phyloP scores from a whole-genome alignment of 768 basidiomycete species.

The Pholiota conissans region DNA sequence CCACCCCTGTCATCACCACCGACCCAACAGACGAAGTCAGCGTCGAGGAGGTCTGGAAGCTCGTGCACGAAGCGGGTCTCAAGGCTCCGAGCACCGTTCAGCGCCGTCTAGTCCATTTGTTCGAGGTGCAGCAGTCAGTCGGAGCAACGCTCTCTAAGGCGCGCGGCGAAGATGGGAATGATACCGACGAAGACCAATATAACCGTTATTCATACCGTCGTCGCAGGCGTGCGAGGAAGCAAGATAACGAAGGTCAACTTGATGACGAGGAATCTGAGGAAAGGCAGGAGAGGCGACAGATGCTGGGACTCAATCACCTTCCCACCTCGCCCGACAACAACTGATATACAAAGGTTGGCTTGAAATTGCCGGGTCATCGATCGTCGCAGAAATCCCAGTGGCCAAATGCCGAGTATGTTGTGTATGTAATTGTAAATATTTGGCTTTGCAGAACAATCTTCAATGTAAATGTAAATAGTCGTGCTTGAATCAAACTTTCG shows the following conservation, averaged over 20 bases:
- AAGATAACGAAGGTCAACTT: slow-evolving; percentile 10
- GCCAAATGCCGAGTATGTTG: not conserved
- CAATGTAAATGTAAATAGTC: not conserved
- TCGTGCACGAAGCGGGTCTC: slow-evolving; percentile 9
- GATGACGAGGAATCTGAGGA: slow-evolving; percentile 17
- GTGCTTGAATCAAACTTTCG: not conserved
- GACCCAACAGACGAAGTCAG: not conserved
- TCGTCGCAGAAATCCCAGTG: not conserved
- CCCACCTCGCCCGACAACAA: not conserved
- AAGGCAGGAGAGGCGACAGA: slow-evolving; percentile 10
- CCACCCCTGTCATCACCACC: not conserved
- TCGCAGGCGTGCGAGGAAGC: slow-evolving; percentile 4
- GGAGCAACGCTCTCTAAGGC: slow-evolving; percentile 16
- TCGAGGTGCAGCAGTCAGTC: slow-evolving; percentile 26
- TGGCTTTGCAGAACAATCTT: not conserved
- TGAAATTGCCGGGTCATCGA: too few relatives aligned
- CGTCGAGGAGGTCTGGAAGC: slow-evolving; percentile 5
- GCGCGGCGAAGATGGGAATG: slow-evolving; percentile 6
- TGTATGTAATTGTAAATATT: not conserved
- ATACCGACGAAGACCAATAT: not conserved
- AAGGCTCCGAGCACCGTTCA: not conserved
- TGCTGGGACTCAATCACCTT: slow-evolving; percentile 13
- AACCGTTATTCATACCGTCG: not conserved
- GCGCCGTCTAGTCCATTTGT: slow-evolving; percentile 22
- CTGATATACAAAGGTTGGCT: too few relatives aligned